Evolutionary conservation across 768 basidiomycete genomes (phyloP), one percentile per base, ranked within the genome.

Genomic region (Hortiboletus campestris): DNA sequence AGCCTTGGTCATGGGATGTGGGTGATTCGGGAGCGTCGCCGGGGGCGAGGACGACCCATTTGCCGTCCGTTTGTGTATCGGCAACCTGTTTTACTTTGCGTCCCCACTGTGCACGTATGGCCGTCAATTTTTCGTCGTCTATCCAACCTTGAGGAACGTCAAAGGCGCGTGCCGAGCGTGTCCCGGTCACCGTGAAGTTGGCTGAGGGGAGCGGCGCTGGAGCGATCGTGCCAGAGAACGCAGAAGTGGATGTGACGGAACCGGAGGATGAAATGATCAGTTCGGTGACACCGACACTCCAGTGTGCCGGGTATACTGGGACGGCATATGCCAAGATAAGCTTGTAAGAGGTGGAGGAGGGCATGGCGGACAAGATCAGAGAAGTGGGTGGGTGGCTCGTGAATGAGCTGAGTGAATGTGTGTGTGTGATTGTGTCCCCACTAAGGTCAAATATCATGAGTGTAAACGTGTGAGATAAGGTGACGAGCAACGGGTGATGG

Each of bases 51-150:
- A 92, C 85, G 53, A 82, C 84, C 88, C 89, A 93, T 76, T 89
- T 91, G 10, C 91, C 91, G 64, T 92, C 91, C 6, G 91, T 89
- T 63, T 89, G 85, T 16, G 81, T 85, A 61, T 84, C 86, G n/a
- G 85, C 81, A 31, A 93, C 84, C 13, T 76, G 74, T 42, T 75
- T 73, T 19, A 92, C 80, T 68, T 89, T 91, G 54, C 89, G 86
- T 29, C 80, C 78, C 86, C 89, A 91, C 59, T 92, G 91, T 60
- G 88, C 85, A 35, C 82, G 83, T 76, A 90, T 82, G 22, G 69
- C 59, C 28, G 76, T 77, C 39, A 91, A 72, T 67, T 85, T 84
- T 47, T 76, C 66, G 49, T 83, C 82, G 67, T 91, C 85, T 49
- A 91, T 77, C 84, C 85, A 91, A 5, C 85, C 87, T 31, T 75